These are phyloP conservation scores for Taxillus chinensis DNA, from an alignment of 164 flowering plant species.

Conservation along the genomic window DNA sequence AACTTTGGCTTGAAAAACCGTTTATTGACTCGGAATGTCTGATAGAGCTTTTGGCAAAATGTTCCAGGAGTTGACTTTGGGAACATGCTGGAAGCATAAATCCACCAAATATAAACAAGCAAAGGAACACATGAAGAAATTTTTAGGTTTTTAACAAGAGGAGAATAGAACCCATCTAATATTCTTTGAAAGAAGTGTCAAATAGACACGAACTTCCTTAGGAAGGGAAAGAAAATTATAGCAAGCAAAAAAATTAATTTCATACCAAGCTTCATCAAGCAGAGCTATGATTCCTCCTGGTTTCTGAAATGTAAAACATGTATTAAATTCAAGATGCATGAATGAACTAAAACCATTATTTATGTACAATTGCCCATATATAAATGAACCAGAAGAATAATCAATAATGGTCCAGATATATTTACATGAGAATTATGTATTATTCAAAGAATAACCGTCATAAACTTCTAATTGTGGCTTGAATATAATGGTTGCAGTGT, in stretches of 20 bases:
- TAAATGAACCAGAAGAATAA: neutral
- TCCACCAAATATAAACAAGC: neutral
- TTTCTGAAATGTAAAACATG: slow-evolving; percentile 44
- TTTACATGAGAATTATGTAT: too few species aligned
- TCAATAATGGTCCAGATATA: too few species aligned
- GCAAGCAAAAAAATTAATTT: slow-evolving; percentile 1
- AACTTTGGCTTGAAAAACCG: slow-evolving; percentile 83
- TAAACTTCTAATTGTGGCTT: too few species aligned
- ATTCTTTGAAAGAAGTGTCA: neutral
- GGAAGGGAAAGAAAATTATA: neutral
- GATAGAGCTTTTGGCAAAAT: slow-evolving; percentile 76
- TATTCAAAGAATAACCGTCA: too few species aligned
- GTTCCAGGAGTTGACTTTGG: slow-evolving; percentile 93
- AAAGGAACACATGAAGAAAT: neutral
- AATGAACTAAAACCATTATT: neutral
- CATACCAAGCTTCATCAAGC: slow-evolving; percentile 91
- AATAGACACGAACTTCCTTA: neutral
- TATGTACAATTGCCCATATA: neutral
- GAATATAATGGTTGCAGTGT: too few species aligned
- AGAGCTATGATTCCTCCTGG: slow-evolving; percentile 83
- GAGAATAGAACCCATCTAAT: neutral
- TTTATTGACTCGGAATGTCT: slow-evolving; percentile 65
- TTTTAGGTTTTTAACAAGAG: too few species aligned
- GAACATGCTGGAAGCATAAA: slow-evolving; percentile 61
- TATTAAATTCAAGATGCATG: neutral